These are phyloP conservation scores for Phlebiopsis gigantea DNA, from an alignment of 768 basidiomycete species.

Conservation along the genomic window DNA sequence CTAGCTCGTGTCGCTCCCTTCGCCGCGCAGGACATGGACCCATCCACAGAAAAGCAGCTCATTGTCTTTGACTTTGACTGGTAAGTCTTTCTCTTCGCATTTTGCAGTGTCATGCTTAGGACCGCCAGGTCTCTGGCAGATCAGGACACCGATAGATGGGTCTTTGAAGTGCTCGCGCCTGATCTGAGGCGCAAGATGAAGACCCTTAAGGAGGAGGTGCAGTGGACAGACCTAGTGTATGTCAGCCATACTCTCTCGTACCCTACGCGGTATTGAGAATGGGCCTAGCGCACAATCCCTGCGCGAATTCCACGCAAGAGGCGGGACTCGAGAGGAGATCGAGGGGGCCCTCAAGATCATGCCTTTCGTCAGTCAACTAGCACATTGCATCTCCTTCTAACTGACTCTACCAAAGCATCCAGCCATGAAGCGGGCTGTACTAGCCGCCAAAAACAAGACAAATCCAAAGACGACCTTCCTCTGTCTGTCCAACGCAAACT, in stretches of 20 bases:
- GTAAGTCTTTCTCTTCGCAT: constrained; percentile 31
- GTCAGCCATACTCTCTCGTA: constrained; percentile 16
- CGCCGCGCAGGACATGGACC: constrained; percentile 16
- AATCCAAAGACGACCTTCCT: constrained; percentile 74
- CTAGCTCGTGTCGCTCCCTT: background rate
- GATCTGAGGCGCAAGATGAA: constrained; percentile 82
- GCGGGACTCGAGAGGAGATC: constrained; percentile 69
- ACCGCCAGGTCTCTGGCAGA: constrained; percentile 76
- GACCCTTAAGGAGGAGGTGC: constrained; percentile 50
- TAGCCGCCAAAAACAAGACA: constrained; percentile 57
- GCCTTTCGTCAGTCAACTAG: constrained; percentile 67
- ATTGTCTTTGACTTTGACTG: constrained; percentile 98
- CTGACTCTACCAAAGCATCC: constrained; percentile 65
- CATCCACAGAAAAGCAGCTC: constrained; percentile 49
- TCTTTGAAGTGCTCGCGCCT: constrained; percentile 83
- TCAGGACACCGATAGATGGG: constrained; percentile 94
- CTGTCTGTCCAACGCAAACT: constrained; percentile 92
- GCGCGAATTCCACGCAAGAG: constrained; percentile 63
- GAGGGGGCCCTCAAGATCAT: constrained; percentile 71
- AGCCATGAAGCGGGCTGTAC: constrained; percentile 91
- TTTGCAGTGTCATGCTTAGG: background rate
- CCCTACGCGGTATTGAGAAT: no score
- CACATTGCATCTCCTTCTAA: background rate
- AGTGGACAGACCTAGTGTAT: constrained; percentile 97
- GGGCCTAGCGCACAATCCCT: constrained; percentile 67